A percentile compares a stretch with the other conserved stretches of the same genome.
Evolutionary conservation across 306 rosid species (phyloP).

Genomic region (Notholithocarpus densiflorus): DNA sequence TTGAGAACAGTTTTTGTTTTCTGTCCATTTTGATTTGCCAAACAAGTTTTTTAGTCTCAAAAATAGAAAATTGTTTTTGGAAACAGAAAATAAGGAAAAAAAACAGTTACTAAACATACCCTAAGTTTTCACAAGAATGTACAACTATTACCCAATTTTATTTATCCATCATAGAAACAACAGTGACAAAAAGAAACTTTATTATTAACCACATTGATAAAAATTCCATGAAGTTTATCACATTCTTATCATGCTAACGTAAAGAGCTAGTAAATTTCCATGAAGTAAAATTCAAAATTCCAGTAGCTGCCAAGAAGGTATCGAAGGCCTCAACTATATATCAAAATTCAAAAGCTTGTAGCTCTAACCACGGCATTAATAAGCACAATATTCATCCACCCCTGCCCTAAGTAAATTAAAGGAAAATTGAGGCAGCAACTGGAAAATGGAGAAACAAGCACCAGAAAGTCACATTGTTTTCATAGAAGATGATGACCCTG

Average conservation of each 20-base stretch:
- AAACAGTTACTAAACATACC: too few relatives aligned
- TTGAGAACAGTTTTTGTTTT: too few relatives aligned
- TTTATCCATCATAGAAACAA: slow-evolving; percentile 8
- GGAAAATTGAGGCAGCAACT: not conserved
- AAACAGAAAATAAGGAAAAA: too few relatives aligned
- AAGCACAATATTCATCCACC: not conserved
- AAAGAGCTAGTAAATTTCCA: not conserved
- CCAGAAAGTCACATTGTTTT: slow-evolving; percentile 4
- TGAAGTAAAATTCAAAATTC: too few relatives aligned
- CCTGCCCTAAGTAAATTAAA: not conserved
- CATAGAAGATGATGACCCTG: slow-evolving; percentile 1
- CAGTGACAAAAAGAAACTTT: not conserved
- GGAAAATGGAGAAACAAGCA: slow-evolving; percentile 15
- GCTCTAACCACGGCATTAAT: not conserved
- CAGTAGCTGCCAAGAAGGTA: not conserved
- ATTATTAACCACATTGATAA: slow-evolving; percentile 13
- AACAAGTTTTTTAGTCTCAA: too few relatives aligned
- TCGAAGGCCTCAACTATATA: not conserved
- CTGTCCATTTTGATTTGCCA: too few relatives aligned
- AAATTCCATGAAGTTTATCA: slow-evolving; percentile 5
- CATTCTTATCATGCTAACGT: slow-evolving; percentile 15
- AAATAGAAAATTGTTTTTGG: too few relatives aligned
- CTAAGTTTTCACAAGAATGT: not conserved
- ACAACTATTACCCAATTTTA: not conserved
- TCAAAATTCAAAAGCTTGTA: not conserved